A percentile compares a stretch with the other conserved stretches of the same genome.
These are phyloP conservation scores for Globisporangium cylindrosporum DNA, from an alignment of 352 stramenopile species.

Conservation along the genomic window DNA sequence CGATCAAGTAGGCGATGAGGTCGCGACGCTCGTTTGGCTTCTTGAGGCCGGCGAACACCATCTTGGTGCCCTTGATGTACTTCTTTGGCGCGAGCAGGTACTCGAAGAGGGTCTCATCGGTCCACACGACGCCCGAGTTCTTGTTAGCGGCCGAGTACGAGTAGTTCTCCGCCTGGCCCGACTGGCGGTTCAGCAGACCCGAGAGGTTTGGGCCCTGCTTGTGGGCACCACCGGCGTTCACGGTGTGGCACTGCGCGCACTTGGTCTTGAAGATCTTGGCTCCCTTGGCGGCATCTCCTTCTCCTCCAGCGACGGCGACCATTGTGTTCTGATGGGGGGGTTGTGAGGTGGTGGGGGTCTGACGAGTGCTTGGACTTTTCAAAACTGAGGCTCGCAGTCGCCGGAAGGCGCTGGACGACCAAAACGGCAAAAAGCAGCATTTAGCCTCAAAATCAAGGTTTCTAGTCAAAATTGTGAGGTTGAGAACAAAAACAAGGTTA, in stretches of 20 bases:
- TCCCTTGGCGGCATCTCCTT: conserved; percentile 83
- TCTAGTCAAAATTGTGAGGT: not conserved
- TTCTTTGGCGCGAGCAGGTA: conserved; percentile 99
- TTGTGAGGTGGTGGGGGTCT: conserved; percentile 4
- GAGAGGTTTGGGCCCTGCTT: conserved; percentile 99
- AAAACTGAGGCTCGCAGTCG: conserved; percentile 31
- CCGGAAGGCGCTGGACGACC: not conserved
- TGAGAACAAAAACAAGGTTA: no score
- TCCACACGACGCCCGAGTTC: conserved; percentile 96
- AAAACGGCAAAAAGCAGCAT: not conserved
- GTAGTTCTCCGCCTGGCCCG: conserved; percentile 95
- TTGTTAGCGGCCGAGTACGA: conserved; percentile 99
- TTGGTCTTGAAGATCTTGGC: conserved; percentile 98
- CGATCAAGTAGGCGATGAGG: conserved; percentile 98
- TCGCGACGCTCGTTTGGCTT: conserved; percentile 96
- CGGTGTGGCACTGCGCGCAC: conserved; percentile 94
- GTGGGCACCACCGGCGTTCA: conserved; percentile 89
- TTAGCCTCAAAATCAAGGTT: not conserved
- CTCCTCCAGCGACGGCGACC: conserved; percentile 24
- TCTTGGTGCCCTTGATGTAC: conserved; percentile 99
- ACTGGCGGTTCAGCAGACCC: conserved; percentile 96
- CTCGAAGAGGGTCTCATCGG: conserved; percentile 97
- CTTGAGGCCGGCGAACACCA: conserved; percentile 99
- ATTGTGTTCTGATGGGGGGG: conserved; percentile 5
- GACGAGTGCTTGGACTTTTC: conserved; percentile 37